Evolutionary conservation across 1,284 basidiomycete genomes (phyloP).

Genomic region (Ganoderma resinaceum): DNA sequence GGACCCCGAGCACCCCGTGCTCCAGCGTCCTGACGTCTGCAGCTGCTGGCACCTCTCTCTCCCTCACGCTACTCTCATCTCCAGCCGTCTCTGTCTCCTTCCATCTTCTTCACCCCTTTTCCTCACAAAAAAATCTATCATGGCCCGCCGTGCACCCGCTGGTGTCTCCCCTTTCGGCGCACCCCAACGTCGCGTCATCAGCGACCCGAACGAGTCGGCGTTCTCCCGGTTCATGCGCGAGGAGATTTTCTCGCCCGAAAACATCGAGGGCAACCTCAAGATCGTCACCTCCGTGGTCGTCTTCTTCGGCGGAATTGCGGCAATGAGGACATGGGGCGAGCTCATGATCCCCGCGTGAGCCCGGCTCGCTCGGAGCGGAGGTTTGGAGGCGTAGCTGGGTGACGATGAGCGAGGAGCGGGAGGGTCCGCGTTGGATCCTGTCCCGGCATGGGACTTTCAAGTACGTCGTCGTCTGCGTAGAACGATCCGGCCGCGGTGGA

Average conservation of each 20-base stretch:
- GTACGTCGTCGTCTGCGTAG: not conserved
- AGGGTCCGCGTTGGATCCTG: not conserved
- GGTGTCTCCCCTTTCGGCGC: conserved; percentile 58
- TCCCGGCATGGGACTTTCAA: not conserved
- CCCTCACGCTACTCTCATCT: too few relatives aligned
- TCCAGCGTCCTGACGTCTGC: too few relatives aligned
- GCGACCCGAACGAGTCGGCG: conserved; percentile 65
- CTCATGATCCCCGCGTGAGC: conserved; percentile 68
- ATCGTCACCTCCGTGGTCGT: conserved; percentile 67
- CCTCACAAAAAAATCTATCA: conserved; percentile 36
- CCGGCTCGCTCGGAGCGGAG: not conserved
- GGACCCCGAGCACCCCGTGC: conserved; percentile 12
- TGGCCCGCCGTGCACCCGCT: conserved; percentile 74
- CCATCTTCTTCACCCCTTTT: not conserved
- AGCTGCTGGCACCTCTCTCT: too few relatives aligned
- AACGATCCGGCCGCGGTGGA: not conserved
- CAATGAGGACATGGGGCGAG: conserved; percentile 76
- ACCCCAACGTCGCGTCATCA: conserved; percentile 42
- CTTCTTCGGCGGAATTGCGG: conserved; percentile 71
- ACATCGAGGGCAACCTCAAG: conserved; percentile 73
- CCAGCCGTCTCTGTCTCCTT: conserved; percentile 10
- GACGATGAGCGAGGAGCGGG: not conserved
- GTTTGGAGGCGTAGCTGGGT: not conserved
- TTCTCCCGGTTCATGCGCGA: conserved; percentile 68
- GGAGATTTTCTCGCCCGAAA: conserved; percentile 74